Conservation (phyloP, 139 green algal genomes). For the Chlamydomonas eustigma region DNA sequence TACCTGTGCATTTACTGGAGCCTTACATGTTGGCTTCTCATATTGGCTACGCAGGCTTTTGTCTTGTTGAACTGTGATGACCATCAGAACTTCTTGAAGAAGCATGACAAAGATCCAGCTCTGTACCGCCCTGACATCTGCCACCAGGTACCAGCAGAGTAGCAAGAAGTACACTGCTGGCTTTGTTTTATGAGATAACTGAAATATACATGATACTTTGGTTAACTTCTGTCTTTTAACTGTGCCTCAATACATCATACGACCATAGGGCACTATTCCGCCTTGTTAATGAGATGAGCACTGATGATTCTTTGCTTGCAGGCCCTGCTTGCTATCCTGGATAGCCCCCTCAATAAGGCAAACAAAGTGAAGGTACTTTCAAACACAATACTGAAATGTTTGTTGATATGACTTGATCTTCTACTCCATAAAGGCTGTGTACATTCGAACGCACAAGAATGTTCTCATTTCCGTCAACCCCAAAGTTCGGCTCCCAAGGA, state of each 20-base stretch:
- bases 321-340: conserved; percentile 87
- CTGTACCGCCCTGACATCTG: conserved; percentile 90
- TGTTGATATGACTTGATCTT: neutral
- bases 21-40: no score
- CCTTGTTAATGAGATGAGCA: neutral
- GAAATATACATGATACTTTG: no score
- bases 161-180: no score
- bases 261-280: no score
- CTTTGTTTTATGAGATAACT: no score
- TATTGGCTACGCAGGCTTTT: conserved; percentile 57
- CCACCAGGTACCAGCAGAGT: conserved; percentile 92
- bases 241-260: neutral
- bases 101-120: conserved; percentile 82
- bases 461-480: conserved; percentile 92
- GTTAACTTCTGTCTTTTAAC: no score
- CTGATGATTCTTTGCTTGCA: conserved; percentile 29
- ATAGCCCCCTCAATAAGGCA: conserved; percentile 93
- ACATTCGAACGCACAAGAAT: conserved; percentile 87
- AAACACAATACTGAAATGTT: no score
- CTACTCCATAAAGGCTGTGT: conserved; percentile 57
- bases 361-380: conserved; percentile 81
- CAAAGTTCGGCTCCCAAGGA: conserved; percentile 87
- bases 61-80: conserved; percentile 95
- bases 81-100: conserved; percentile 83
- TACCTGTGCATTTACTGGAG: no score